Percentiles rank a stretch among this genome's conserved stretches.
These are phyloP conservation scores for Elymus sibiricus DNA, from an alignment of 176 grass and related monocot genomes.

Conservation along the genomic window DNA sequence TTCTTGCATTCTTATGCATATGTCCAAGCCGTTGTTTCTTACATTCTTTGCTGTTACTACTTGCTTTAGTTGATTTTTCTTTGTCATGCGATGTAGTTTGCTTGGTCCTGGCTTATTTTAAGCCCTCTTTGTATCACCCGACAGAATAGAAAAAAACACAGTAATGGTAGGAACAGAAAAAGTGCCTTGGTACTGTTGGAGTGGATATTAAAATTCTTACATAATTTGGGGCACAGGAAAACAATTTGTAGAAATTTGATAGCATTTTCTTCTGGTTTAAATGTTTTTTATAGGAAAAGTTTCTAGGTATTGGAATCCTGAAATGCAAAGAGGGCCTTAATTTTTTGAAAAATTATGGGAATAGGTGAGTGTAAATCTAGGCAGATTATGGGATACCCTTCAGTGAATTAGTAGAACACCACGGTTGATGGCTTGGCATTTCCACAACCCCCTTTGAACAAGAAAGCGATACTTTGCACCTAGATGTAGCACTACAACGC, in stretches of 20 bases:
- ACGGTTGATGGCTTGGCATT: constrained; percentile 16
- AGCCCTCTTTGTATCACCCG: background rate
- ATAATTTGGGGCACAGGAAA: background rate
- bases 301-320: background rate
- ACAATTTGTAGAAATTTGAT: background rate
- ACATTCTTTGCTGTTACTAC: constrained; percentile 16
- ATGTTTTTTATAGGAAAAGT: background rate
- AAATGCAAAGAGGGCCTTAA: background rate
- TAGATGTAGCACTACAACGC: constrained; percentile 7
- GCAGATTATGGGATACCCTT: background rate
- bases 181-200: background rate
- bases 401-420: constrained; percentile 23
- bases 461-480: background rate
- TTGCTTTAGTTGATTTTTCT: constrained; percentile 12
- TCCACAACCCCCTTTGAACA: background rate
- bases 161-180: background rate
- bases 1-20: constrained; percentile 16
- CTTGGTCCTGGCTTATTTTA: background rate
- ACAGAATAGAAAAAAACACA: background rate
- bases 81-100: background rate
- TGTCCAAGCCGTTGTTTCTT: background rate
- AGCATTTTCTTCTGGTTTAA: constrained; percentile 4
- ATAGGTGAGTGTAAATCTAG: background rate
- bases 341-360: background rate
- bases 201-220: background rate